A percentile compares a stretch with the other conserved stretches of the same genome.
Conservation (phyloP, 2,329 filamentous ascomycete species). For the Xylaria arbuscula region DNA sequence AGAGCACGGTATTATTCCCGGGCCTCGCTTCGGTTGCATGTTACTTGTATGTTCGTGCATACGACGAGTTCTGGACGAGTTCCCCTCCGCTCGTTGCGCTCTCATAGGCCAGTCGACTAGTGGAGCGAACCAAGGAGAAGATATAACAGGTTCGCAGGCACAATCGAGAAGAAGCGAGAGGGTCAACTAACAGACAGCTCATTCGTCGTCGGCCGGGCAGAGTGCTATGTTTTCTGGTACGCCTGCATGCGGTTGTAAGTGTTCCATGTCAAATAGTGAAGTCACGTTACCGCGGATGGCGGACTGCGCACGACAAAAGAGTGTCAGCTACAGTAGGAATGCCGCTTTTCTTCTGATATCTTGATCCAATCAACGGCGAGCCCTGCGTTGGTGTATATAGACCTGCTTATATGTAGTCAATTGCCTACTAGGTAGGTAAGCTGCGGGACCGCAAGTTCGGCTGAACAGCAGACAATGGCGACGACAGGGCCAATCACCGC, state of each 20-base stretch:
- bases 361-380: slow-evolving; percentile 21
- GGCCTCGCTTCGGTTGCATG: slow-evolving; percentile 10
- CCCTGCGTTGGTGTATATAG: neutral
- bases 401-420: neutral
- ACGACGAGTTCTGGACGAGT: neutral
- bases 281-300: slow-evolving; percentile 15
- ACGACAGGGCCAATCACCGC: neutral
- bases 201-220: slow-evolving; percentile 6
- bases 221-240: slow-evolving; percentile 6
- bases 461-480: neutral
- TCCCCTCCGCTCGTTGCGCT: neutral
- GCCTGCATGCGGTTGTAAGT: neutral
- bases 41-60: too few species aligned
- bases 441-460: neutral
- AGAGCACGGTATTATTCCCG: slow-evolving; percentile 16
- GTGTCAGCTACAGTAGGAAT: slow-evolving; percentile 16
- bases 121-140: neutral
- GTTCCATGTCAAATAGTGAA: neutral
- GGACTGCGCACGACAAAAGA: neutral
- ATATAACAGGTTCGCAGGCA: neutral
- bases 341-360: neutral
- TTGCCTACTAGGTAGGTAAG: too few species aligned
- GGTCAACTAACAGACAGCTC: neutral
- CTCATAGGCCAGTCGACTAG: slow-evolving; percentile 7
- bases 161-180: neutral